Base-by-base conservation (phyloP, 371 early-diverging fungal genomes). In the Haplosporangium sp. region DNA sequence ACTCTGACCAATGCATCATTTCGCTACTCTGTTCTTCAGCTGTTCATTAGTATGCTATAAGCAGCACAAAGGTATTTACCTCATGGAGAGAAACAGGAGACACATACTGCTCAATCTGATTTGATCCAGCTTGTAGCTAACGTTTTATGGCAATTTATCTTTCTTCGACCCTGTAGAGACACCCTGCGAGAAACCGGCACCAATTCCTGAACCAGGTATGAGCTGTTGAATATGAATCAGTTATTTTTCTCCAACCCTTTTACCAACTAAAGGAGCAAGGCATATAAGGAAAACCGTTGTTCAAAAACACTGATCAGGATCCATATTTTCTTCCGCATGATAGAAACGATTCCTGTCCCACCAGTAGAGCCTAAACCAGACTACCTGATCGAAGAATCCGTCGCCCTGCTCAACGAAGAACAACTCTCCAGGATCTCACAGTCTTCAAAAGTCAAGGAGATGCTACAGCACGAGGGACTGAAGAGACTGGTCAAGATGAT, bases 1-100 rank as follows among this genome's bases (percentile, higher is more conserved):
- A 0, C 48, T 21, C n/a, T 23, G 45, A 43, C 7, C 29, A 13
- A 5, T 12, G 6, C n/a, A n/a, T n/a, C n/a, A 37, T 6, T 10
- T 36, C 14, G 47, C 40, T 5, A 6, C 43, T 41, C 37, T 53
- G 5, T 40, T 23, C 37, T 8, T 23, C 48, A 79, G 79, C 47
- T 79, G 79, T 51, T 79, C 79, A 51, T 47, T 79, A 67, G 73
- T 18, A 12, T 79, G 79, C 21, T 79, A 79, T 55, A 79, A 79
- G 58, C 64, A 64, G n/a, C 79, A 79, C 56, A 79, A 73, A 69
- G 79, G 79, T 79, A 79, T 41, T 0, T 1, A 18, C 20, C 1
- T 20, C 18, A 14, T 38, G n/a, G 29, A 37, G 40, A 20, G 42
- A 13, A 11, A 6, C 21, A 23, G 18, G 12, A 10, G 23, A 1